These are phyloP conservation scores for Amaranthus hypochondriacus DNA, from an alignment of 148 eudicot genomes.

Conservation along the genomic window DNA sequence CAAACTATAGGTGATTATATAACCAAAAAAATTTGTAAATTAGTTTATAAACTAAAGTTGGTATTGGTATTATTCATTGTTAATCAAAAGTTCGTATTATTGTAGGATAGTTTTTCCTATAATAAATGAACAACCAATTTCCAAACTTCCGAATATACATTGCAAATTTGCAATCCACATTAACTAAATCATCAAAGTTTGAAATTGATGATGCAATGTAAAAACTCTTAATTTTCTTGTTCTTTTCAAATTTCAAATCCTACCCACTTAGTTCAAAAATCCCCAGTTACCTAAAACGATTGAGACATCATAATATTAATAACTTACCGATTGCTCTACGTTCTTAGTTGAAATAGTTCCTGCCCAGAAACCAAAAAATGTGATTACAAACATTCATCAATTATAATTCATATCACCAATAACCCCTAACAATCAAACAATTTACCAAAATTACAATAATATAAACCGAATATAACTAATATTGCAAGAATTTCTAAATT, in stretches of 20 bases:
- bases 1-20: no score
- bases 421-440: not conserved
- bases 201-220: not conserved
- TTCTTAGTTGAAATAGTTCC: constrained; percentile 43
- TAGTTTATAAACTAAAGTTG: no score
- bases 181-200: not conserved
- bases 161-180: not conserved
- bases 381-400: not conserved
- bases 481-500: not conserved
- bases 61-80: no score
- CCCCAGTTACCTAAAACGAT: not conserved
- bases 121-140: no score
- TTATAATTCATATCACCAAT: not conserved
- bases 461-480: not conserved
- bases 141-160: not conserved
- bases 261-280: not conserved
- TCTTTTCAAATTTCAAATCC: no score
- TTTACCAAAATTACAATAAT: not conserved
- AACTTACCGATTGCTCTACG: constrained; percentile 47
- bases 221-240: no score
- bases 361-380: constrained; percentile 13
- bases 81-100: no score
- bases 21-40: no score
- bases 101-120: no score
- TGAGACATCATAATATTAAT: not conserved